Conservation (phyloP, 306 rosid species). For the Hylodesmum podocarpum region DNA sequence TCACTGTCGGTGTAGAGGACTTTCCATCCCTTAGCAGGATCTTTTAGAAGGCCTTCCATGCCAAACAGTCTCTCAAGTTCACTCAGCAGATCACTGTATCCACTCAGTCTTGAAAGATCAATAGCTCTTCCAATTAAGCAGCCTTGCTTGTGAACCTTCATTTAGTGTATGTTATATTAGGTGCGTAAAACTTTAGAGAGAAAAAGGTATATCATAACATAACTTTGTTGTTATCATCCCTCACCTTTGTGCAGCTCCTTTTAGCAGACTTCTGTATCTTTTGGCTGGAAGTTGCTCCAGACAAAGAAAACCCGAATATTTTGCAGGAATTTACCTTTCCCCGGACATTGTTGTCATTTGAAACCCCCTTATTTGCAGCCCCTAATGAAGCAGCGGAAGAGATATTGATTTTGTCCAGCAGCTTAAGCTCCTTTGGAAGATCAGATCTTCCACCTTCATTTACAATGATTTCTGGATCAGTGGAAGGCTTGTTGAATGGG, state of each 20-base stretch:
- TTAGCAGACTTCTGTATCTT: slow-evolving; percentile 54
- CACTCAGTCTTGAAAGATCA: slow-evolving; percentile 77
- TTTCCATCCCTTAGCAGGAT: slow-evolving; percentile 87
- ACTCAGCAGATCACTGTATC: slow-evolving; percentile 74
- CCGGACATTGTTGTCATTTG: slow-evolving; percentile 49
- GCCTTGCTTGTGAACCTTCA: slow-evolving; percentile 99
- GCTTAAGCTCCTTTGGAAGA: slow-evolving; percentile 51
- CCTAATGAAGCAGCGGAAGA: slow-evolving; percentile 54
- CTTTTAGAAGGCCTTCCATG: slow-evolving; percentile 95
- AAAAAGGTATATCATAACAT: slow-evolving; percentile 45
- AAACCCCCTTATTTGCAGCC: slow-evolving; percentile 36
- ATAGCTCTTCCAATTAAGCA: slow-evolving; percentile 98
- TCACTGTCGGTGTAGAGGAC: slow-evolving; percentile 91
- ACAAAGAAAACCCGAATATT: slow-evolving; percentile 88
- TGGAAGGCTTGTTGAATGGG: slow-evolving; percentile 39
- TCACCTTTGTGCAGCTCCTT: slow-evolving; percentile 98
- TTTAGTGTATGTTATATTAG: slow-evolving; percentile 47
- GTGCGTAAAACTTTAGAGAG: slow-evolving; percentile 55
- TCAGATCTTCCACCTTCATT: slow-evolving; percentile 55
- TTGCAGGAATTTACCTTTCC: slow-evolving; percentile 61
- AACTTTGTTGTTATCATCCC: slow-evolving; percentile 49
- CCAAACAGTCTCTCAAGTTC: slow-evolving; percentile 93
- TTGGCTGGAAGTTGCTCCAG: slow-evolving; percentile 58
- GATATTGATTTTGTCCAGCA: slow-evolving; percentile 39
- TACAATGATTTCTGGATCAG: slow-evolving; percentile 41